phyloP scores from a whole-genome alignment of 1,139 yeast species.

The Zygosaccharomyces sapae region DNA sequence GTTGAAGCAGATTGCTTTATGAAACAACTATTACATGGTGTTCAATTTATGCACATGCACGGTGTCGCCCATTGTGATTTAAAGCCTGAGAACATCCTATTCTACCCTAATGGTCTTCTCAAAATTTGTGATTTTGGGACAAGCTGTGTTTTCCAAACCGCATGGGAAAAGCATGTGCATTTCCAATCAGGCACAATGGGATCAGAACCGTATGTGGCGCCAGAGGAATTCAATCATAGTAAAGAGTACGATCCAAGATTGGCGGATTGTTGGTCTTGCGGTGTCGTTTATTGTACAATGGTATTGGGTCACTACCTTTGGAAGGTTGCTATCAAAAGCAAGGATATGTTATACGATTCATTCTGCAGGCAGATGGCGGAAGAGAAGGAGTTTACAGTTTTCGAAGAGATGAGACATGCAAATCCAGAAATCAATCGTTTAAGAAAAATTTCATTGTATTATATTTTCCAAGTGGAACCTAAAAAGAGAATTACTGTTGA shows the following conservation, averaged over 20 bases:
- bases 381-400: conserved; percentile 34
- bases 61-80: conserved; percentile 77
- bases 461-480: conserved; percentile 56
- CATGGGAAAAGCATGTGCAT: conserved; percentile 59
- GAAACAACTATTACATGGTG: conserved; percentile 62
- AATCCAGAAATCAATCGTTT: conserved; percentile 37
- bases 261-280: conserved; percentile 70
- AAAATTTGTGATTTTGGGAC: conserved; percentile 75
- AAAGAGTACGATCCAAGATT: conserved; percentile 53
- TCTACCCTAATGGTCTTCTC: conserved; percentile 47
- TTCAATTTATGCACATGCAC: conserved; percentile 62
- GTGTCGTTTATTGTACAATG: conserved; percentile 55
- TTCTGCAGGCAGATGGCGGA: conserved; percentile 37
- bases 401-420: conserved; percentile 37
- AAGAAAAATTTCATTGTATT: conserved; percentile 52
- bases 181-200: conserved; percentile 63
- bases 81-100: conserved; percentile 62
- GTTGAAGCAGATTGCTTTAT: conserved; percentile 66
- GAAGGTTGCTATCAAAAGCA: conserved; percentile 43
- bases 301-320: conserved; percentile 49
- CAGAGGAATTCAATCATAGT: conserved; percentile 52
- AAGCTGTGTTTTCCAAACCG: conserved; percentile 67
- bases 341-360: conserved; percentile 30
- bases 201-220: conserved; percentile 71
- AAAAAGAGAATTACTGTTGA: conserved; percentile 43